These are phyloP conservation scores for Neodidymelliopsis sp. DNA, from an alignment of 2,329 filamentous ascomycete species.

Conservation along the genomic window DNA sequence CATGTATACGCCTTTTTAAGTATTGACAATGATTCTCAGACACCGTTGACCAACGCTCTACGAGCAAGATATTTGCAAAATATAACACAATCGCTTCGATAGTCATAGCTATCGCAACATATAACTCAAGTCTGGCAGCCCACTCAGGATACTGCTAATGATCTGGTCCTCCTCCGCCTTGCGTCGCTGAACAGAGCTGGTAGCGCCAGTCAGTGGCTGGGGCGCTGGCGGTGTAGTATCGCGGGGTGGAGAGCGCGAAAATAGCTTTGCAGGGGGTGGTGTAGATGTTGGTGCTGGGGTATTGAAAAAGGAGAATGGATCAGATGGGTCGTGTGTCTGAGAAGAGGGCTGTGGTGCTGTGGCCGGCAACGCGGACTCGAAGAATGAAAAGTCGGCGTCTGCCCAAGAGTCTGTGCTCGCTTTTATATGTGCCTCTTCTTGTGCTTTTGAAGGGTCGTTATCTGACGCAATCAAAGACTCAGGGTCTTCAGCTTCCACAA, in stretches of 20 bases:
- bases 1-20: neutral
- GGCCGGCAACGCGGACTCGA: constrained; percentile 34
- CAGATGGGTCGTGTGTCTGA: constrained; percentile 19
- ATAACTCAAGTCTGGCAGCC: constrained; percentile 43
- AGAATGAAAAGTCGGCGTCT: constrained; percentile 36
- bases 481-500: neutral
- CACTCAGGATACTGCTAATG: constrained; percentile 33
- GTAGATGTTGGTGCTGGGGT: constrained; percentile 20
- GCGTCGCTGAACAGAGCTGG: constrained; percentile 32
- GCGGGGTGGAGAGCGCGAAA: constrained; percentile 29
- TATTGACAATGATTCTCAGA: neutral
- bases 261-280: constrained; percentile 23
- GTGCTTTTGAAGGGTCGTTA: neutral
- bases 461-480: neutral
- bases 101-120: constrained; percentile 31
- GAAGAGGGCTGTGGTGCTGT: constrained; percentile 1
- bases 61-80: constrained; percentile 3
- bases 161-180: constrained; percentile 42
- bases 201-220: constrained; percentile 36
- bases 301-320: constrained; percentile 39
- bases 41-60: no score
- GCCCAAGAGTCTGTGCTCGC: constrained; percentile 22
- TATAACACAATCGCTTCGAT: neutral
- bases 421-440: constrained; percentile 9
- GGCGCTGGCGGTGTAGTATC: constrained; percentile 23